These are phyloP conservation scores for Fusarium sambucinum DNA, from an alignment of 2,329 filamentous ascomycete genomes.

Conservation along the genomic window DNA sequence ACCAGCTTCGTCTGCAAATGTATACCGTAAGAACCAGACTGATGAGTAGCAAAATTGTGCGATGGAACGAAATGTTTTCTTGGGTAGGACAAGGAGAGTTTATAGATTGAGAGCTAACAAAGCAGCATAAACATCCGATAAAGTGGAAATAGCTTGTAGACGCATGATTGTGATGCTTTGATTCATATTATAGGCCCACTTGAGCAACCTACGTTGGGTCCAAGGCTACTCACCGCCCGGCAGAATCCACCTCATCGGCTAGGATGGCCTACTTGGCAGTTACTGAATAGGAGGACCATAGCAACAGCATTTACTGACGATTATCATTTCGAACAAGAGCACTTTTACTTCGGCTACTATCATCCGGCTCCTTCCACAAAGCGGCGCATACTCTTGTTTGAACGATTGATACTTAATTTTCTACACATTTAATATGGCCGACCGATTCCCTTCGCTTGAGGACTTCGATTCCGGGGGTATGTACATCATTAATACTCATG, in stretches of 20 bases:
- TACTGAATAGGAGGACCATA: constrained; percentile 47
- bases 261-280: constrained; percentile 46
- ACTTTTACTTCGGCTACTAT: constrained; percentile 11
- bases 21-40: constrained; percentile 28
- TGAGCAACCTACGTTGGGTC: constrained; percentile 18
- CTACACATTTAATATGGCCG: constrained; percentile 69
- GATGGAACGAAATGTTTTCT: constrained; percentile 40
- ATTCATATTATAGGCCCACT: constrained; percentile 34
- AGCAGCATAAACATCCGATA: constrained; percentile 43
- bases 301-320: constrained; percentile 39
- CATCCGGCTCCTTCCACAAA: constrained; percentile 1
- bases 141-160: constrained; percentile 40
- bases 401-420: constrained; percentile 3
- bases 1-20: constrained; percentile 21
- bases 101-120: constrained; percentile 41
- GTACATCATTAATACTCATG: constrained; percentile 44
- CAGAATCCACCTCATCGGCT: constrained; percentile 52
- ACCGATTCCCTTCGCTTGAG: constrained; percentile 82
- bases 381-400: constrained; percentile 1
- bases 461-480: constrained; percentile 77
- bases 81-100: constrained; percentile 44
- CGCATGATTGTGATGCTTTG: constrained; percentile 43
- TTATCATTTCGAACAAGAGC: constrained; percentile 20
- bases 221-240: constrained; percentile 51
- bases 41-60: constrained; percentile 36